Conservation (phyloP, 768 basidiomycete species). For the Amyloporia xantha region DNA sequence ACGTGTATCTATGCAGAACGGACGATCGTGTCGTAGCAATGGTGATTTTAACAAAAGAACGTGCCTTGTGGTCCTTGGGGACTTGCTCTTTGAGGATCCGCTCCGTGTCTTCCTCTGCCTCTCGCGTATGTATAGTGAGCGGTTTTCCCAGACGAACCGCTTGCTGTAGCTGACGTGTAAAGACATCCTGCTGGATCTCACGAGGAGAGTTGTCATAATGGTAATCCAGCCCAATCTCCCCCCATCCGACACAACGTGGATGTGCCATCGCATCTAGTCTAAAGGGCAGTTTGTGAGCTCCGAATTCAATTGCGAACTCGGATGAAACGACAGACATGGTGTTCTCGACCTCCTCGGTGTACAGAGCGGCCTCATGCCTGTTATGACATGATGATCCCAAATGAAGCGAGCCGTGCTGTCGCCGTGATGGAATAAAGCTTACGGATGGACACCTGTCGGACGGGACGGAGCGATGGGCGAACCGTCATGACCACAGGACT, state of each 20-base stretch:
- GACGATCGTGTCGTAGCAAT: too few relatives aligned
- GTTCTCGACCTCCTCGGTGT: slow-evolving; percentile 60
- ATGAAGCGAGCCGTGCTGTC: neutral
- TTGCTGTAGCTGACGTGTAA: slow-evolving; percentile 58
- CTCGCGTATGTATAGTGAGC: slow-evolving; percentile 80
- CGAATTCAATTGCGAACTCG: neutral
- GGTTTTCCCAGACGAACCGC: slow-evolving; percentile 70
- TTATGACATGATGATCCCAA: neutral
- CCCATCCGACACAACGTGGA: slow-evolving; percentile 81
- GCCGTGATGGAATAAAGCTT: neutral
- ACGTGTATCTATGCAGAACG: slow-evolving; percentile 85
- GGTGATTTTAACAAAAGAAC: neutral
- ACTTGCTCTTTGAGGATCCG: slow-evolving; percentile 71
- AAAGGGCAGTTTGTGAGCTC: slow-evolving; percentile 2
- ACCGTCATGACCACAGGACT: too few relatives aligned
- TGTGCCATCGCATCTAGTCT: slow-evolving; percentile 74
- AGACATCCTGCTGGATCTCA: slow-evolving; percentile 57
- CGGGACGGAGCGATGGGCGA: too few relatives aligned
- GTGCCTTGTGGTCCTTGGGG: slow-evolving; percentile 56
- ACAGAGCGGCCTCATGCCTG: slow-evolving; percentile 68
- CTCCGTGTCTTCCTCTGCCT: slow-evolving; percentile 80
- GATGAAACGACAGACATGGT: slow-evolving; percentile 49
- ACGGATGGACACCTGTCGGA: slow-evolving; percentile 65
- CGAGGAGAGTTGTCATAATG: slow-evolving; percentile 78
- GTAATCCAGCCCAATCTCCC: slow-evolving; percentile 84